Evolutionary conservation across 2,329 filamentous ascomycete genomes (phyloP).

Genomic region (Ophiocordyceps camponoti-saundersi): DNA sequence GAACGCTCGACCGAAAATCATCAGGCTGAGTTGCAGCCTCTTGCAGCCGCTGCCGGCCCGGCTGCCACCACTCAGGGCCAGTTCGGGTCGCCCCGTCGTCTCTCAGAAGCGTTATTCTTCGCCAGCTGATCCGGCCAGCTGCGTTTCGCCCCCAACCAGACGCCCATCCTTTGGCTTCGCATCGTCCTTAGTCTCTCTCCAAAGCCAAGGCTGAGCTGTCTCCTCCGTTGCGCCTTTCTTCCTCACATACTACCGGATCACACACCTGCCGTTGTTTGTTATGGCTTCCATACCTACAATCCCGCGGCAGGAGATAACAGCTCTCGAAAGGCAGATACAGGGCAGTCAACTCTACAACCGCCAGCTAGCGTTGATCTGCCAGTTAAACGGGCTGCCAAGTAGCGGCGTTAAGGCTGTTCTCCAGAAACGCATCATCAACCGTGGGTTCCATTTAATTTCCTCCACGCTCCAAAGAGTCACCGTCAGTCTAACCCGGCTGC

Average conservation of each 20-base stretch:
- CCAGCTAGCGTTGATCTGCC: slow-evolving; percentile 63
- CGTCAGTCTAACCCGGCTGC: neutral
- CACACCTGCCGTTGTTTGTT: neutral
- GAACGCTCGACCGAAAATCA: neutral
- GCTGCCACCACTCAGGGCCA: neutral
- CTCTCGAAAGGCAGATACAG: slow-evolving; percentile 26
- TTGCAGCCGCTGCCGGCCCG: neutral
- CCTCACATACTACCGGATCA: neutral
- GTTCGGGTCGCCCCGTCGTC: neutral
- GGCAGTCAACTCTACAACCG: slow-evolving; percentile 31
- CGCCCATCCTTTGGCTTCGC: neutral
- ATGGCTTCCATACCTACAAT: slow-evolving; percentile 13
- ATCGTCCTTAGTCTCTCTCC: neutral
- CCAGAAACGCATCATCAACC: slow-evolving; percentile 58
- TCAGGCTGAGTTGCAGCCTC: neutral
- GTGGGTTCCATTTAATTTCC: slow-evolving; percentile 36
- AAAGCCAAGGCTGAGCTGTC: neutral
- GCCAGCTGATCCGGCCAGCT: neutral
- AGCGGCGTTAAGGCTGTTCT: slow-evolving; percentile 75
- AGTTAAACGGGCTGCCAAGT: slow-evolving; percentile 54
- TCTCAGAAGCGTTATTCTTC: neutral
- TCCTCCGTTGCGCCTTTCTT: neutral
- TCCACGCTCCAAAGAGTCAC: neutral
- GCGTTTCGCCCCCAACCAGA: neutral
- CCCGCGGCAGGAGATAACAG: slow-evolving; percentile 23